phyloP scores from a whole-genome alignment of 2,329 filamentous ascomycete species.

The Xylariaceae sp. region DNA sequence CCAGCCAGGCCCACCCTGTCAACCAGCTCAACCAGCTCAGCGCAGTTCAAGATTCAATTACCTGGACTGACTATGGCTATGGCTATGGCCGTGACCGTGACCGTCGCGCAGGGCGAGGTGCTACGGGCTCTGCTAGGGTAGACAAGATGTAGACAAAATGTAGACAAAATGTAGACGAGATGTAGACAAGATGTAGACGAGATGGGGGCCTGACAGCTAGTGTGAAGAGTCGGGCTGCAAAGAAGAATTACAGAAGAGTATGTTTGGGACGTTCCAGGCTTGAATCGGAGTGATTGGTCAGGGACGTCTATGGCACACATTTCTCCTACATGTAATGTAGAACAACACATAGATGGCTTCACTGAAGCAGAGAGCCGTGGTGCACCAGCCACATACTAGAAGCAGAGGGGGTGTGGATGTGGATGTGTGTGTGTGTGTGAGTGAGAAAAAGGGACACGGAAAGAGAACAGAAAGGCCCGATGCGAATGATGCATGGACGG shows the following conservation, averaged over 20 bases:
- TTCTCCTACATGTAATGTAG: slow-evolving; percentile 25
- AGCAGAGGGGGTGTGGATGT: slow-evolving; percentile 12
- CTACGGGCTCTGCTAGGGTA: slow-evolving; percentile 4
- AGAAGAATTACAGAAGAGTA: slow-evolving; percentile 22
- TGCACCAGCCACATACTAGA: slow-evolving; percentile 25
- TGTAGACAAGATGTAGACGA: no score
- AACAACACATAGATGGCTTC: slow-evolving; percentile 26
- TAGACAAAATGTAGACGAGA: no score
- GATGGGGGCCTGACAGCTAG: slow-evolving; percentile 23
- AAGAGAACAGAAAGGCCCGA: slow-evolving; percentile 32
- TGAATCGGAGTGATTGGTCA: slow-evolving; percentile 26
- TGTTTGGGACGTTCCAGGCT: slow-evolving; percentile 23
- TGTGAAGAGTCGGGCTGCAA: slow-evolving; percentile 22
- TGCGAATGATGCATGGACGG: slow-evolving; percentile 30
- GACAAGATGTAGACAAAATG: no score
- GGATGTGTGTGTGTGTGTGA: slow-evolving; percentile 20
- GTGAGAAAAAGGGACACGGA: slow-evolving; percentile 30
- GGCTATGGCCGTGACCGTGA: no score
- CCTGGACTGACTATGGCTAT: slow-evolving; percentile 23
- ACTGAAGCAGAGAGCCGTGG: slow-evolving; percentile 27
- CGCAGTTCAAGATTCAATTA: slow-evolving; percentile 30
- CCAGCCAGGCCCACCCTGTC: slow-evolving; percentile 41
- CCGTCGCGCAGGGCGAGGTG: slow-evolving; percentile 31
- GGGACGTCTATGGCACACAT: slow-evolving; percentile 22
- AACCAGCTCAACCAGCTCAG: slow-evolving; percentile 43